Conservation (phyloP, 23 red algal genomes). For the Cyanidioschyzon merolae region DNA sequence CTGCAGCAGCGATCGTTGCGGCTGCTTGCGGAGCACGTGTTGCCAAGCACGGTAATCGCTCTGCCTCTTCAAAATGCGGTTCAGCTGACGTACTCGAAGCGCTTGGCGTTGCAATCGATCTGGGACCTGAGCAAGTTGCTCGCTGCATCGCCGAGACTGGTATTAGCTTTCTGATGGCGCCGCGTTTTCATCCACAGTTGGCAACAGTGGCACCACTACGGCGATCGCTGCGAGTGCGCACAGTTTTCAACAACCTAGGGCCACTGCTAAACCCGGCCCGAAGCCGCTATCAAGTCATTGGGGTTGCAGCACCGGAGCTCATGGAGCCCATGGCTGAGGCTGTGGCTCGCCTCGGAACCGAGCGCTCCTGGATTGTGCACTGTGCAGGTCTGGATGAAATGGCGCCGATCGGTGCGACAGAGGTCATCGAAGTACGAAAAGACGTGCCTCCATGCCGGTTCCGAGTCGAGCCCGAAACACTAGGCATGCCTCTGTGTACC, state of each 20-base stretch:
- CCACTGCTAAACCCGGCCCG: slow-evolving; percentile 75
- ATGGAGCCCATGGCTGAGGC: slow-evolving; percentile 67
- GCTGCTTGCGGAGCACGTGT: slow-evolving; percentile 73
- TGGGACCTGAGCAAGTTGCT: slow-evolving; percentile 39
- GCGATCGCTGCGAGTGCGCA: slow-evolving; percentile 49
- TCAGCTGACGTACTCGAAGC: slow-evolving; percentile 63
- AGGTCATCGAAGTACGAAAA: slow-evolving; percentile 52
- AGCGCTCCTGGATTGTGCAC: slow-evolving; percentile 64
- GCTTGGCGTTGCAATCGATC: slow-evolving; percentile 38
- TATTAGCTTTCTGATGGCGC: slow-evolving; percentile 94
- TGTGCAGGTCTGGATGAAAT: slow-evolving; percentile 83
- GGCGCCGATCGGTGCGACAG: slow-evolving; percentile 47
- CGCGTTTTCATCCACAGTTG: slow-evolving; percentile 67
- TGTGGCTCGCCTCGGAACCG: slow-evolving; percentile 36
- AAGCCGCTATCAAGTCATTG: slow-evolving; percentile 50
- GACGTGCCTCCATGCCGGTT: slow-evolving; percentile 24
- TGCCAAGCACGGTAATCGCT: slow-evolving; percentile 90
- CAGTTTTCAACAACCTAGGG: slow-evolving; percentile 77
- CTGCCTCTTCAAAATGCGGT: slow-evolving; percentile 55
- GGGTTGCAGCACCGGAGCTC: slow-evolving; percentile 42
- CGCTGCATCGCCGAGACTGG: slow-evolving; percentile 57
- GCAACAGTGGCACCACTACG: slow-evolving; percentile 46
- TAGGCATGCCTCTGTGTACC: slow-evolving; percentile 49
- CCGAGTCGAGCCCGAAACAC: slow-evolving; percentile 35
- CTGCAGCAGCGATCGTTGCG: slow-evolving; percentile 62